Evolutionary conservation across 164 flowering plant genomes (phyloP).

Genomic region (grape (Vitis vinifera)): DNA sequence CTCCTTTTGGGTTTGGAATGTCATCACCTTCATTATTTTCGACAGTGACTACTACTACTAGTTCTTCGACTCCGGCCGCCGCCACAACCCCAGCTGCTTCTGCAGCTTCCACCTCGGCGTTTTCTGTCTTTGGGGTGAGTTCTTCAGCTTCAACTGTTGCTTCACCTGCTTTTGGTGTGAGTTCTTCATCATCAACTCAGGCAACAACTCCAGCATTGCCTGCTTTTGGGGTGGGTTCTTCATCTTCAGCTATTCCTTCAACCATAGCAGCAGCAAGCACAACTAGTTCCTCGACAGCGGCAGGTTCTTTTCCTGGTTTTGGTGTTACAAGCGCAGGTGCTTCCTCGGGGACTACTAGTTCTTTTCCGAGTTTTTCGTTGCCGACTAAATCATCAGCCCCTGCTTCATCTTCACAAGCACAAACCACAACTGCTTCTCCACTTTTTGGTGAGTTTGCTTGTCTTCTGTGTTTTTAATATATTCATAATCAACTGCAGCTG

Average conservation of each 20-base stretch:
- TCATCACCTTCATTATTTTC: conserved; percentile 41
- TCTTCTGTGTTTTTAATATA: not conserved
- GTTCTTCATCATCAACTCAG: conserved; percentile 23
- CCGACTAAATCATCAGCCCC: conserved; percentile 36
- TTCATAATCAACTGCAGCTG: not conserved
- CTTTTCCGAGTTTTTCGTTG: conserved; percentile 43
- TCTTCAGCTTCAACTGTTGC: conserved; percentile 23
- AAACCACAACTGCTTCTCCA: conserved; percentile 40
- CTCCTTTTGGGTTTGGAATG: conserved; percentile 26
- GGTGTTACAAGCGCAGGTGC: conserved; percentile 20
- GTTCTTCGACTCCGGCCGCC: conserved; percentile 27
- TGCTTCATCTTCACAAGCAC: conserved; percentile 40
- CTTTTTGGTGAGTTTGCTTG: conserved; percentile 43
- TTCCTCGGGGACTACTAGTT: conserved; percentile 31
- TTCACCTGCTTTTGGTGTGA: conserved; percentile 16
- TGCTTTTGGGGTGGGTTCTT: conserved; percentile 21
- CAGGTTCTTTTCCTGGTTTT: conserved; percentile 27
- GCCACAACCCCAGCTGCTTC: conserved; percentile 21
- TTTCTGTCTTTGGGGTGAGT: conserved; percentile 21
- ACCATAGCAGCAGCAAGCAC: conserved; percentile 17
- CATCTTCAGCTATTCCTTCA: conserved; percentile 19
- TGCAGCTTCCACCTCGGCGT: conserved; percentile 20
- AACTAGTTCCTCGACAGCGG: conserved; percentile 15
- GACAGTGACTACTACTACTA: conserved; percentile 37
- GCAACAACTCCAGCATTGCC: conserved; percentile 19